Percentiles rank a stretch among this genome's conserved stretches.
Conservation (phyloP, 257 asterid genomes). For the Mitragyna speciosa region DNA sequence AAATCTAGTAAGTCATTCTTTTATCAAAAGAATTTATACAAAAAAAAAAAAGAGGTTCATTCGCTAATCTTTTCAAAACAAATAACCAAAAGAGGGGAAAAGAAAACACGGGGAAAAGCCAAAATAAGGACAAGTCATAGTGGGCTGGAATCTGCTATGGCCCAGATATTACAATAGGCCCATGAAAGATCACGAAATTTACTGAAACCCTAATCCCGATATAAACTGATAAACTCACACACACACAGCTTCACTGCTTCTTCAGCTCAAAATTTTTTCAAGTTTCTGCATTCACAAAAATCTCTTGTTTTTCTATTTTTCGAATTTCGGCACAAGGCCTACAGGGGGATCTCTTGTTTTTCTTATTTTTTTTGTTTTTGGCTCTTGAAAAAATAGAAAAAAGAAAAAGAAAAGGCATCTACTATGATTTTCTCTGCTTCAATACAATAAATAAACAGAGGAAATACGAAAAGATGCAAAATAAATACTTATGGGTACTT, state of each 20-base stretch:
- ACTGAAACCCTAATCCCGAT: neutral
- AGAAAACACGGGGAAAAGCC: no score
- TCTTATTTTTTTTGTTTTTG: neutral
- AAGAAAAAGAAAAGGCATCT: conserved; percentile 28
- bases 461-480: conserved; percentile 48
- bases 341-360: no score
- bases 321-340: no score
- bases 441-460: conserved; percentile 23
- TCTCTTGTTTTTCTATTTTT: neutral
- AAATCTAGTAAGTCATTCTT: no score
- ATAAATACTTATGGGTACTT: conserved; percentile 30
- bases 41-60: neutral
- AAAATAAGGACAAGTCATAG: neutral
- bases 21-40: no score
- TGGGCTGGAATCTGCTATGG: neutral
- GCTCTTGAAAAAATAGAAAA: neutral
- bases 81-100: no score
- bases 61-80: no score
- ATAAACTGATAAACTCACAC: neutral
- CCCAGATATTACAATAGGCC: neutral
- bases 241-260: neutral
- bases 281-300: neutral
- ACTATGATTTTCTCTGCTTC: conserved; percentile 41
- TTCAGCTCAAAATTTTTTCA: neutral
- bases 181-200: neutral